Base-by-base conservation (phyloP, 768 basidiomycete species). In the Mrakia frigida region DNA sequence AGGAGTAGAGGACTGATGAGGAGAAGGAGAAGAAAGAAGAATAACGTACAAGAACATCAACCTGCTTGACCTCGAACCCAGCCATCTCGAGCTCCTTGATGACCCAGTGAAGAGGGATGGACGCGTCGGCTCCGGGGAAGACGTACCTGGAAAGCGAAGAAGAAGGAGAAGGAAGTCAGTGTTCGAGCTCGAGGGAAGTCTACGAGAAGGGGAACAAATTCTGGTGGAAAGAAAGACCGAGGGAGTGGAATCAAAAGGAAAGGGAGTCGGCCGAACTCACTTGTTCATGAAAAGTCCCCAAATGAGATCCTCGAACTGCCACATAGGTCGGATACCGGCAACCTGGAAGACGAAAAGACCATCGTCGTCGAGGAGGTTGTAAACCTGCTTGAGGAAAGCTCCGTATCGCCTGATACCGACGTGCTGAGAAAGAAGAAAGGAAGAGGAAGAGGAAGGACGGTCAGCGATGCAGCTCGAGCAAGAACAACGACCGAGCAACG, bases 111-210 rank as follows among this genome's bases (percentile, higher is more conserved):
- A 98, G 90, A 28, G 95, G 92, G 83, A 93, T 93, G 3, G 91
- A 93, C 0, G 97, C 97, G 81, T 99, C 97, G 4, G 96, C 97
- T 82, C 96, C 96, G 63, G 97, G 96, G 90, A 99, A 99, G 82
- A 99, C 85, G 80, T 99, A 98, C 56, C 56, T 56, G 56, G 23
- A 25, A 56, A 7, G 28, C 6, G 10, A 56, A 10, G 13, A 18
- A 13, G 56, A 37, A 37, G 25, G 31, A 68, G 33, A 25, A 18
- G 33, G 63, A 16, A 37, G 56, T 56, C 56, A 56, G 28, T 7
- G 18, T 5, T 1, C 13, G 46, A 16, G n/a, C 25, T 7, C 9
- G n/a, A n/a, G 25, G 9, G n/a, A 10, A 13, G 25, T 5, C 14
- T 46, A 2, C 14, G 9, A 10, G 9, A 46, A 46, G 9, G 43